Base-by-base conservation (phyloP, 768 basidiomycete species). In the Asterophora parasitica region DNA sequence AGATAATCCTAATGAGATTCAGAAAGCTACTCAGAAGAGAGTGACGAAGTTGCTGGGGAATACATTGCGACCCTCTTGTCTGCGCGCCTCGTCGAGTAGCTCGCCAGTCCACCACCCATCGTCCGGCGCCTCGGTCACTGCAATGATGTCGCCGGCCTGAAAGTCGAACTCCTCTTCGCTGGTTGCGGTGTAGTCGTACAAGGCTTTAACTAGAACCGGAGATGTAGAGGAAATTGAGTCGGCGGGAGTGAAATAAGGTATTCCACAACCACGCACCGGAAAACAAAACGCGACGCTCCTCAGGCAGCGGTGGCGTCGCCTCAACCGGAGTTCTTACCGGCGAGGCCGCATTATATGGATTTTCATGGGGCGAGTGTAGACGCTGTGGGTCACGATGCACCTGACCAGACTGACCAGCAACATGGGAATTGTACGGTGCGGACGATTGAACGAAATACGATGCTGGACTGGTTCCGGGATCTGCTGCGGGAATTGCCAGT, bases 71-170 rank as follows among this genome's bases (percentile, higher is more conserved):
- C 88, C 88, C 13, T 74, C 71, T 53, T 83, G 77, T 53, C 88
- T 72, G 55, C 90, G 68, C 26, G 74, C 72, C 56, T 90, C 87
- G 52, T 89, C 86, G n/a, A 91, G 67, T 49, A 92, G 65, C 57
- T 88, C 85, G 17, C 95, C 95, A 47, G 82, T 88, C 95, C 94
- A 98, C 95, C 95, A 97, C 1, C 95, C 95, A 58, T 96, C 94
- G 57, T 93, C 92, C 4, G 92, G 92, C 4, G 92, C 94, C 16
- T 82, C 77, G 0, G 90, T 94, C 9, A 98, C 94, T 5, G 93
- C 94, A 54, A 98, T 96, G 54, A 96, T 89, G 65, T 98, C 95
- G 2, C 88, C 91, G 15, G 83, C 74, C 61, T 93, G 90, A 81
- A 98, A 97, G 64, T 94, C 88, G 64, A 98, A 97, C 68, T 97